Evolutionary conservation across 73 alveolate genomes (phyloP).

Genomic region (Halteria grandinella): DNA sequence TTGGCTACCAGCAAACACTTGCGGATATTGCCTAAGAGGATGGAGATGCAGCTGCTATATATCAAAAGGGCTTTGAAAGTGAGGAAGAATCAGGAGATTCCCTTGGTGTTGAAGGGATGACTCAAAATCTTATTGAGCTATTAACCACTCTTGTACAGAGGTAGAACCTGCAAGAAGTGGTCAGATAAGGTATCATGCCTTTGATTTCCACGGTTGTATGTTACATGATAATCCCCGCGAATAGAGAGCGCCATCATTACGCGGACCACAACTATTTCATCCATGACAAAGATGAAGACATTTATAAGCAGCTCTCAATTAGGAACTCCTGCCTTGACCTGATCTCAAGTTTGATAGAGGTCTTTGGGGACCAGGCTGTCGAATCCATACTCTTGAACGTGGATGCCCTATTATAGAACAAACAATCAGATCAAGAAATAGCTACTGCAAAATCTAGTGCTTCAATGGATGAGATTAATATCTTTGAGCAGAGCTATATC

Average conservation of each 20-base stretch:
- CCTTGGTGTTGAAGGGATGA: conserved; percentile 72
- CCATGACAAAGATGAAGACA: conserved; percentile 64
- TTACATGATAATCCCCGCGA: conserved; percentile 57
- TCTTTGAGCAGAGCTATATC: conserved; percentile 40
- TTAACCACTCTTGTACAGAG: conserved; percentile 64
- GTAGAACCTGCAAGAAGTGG: conserved; percentile 44
- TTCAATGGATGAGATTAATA: conserved; percentile 59
- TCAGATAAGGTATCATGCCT: conserved; percentile 56
- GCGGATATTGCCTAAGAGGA: conserved; percentile 39
- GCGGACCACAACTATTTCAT: conserved; percentile 66
- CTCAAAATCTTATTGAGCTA: conserved; percentile 63
- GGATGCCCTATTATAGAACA: conserved; percentile 36
- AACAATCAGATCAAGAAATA: no score
- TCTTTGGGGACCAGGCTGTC: conserved; percentile 65
- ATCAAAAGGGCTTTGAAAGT: conserved; percentile 50
- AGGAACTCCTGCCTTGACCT: conserved; percentile 59
- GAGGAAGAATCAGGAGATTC: conserved; percentile 63
- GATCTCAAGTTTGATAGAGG: conserved; percentile 65
- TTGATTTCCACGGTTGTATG: conserved; percentile 58
- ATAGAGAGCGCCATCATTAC: conserved; percentile 41
- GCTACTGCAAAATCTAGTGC: no score
- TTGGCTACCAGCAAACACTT: conserved; percentile 48
- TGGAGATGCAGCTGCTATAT: background rate
- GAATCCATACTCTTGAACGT: conserved; percentile 56
- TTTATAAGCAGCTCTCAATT: conserved; percentile 35